phyloP scores from a whole-genome alignment of 306 rosid genomes.

The Sindora glabra region DNA sequence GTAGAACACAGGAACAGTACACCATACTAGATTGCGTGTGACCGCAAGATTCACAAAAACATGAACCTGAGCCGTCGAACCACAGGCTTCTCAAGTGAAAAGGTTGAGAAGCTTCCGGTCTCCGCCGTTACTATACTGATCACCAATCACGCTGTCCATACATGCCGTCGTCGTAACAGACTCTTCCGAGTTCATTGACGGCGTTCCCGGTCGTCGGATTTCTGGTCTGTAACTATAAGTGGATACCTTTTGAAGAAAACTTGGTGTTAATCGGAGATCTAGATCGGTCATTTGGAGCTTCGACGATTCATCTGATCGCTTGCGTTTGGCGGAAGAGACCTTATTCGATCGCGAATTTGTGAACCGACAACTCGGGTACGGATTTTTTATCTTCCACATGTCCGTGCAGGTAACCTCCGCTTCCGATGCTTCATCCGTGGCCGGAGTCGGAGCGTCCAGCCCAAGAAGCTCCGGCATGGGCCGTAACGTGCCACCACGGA shows the following conservation, averaged over 20 bases:
- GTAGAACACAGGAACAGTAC: constrained; percentile 5
- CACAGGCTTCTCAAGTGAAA: constrained; percentile 39
- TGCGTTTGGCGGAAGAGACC: constrained; percentile 32
- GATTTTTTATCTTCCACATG: constrained; percentile 45
- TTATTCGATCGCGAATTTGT: constrained; percentile 31
- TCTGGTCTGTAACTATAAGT: constrained; percentile 26
- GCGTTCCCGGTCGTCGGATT: constrained; percentile 54
- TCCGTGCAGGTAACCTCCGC: constrained; percentile 51
- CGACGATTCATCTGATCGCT: constrained; percentile 30
- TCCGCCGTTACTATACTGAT: constrained; percentile 21
- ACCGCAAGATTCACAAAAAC: constrained; percentile 33
- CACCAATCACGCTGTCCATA: constrained; percentile 46
- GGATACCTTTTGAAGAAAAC: constrained; percentile 22
- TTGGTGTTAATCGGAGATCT: constrained; percentile 66
- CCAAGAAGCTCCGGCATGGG: constrained; percentile 56
- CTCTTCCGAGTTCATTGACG: constrained; percentile 89
- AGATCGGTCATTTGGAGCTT: constrained; percentile 46
- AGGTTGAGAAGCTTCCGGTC: constrained; percentile 62
- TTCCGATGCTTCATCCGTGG: constrained; percentile 54
- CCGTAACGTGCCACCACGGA: constrained; percentile 60
- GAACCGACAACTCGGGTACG: constrained; percentile 29
- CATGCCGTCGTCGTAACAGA: constrained; percentile 65
- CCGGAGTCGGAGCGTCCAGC: constrained; percentile 19
- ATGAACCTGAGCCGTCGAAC: constrained; percentile 1
- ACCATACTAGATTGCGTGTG: constrained; percentile 10